A percentile compares a stretch with the other conserved stretches of the same genome.
Evolutionary conservation across 345 rosid species (phyloP).

Genomic region (Rubroshorea leprosula): DNA sequence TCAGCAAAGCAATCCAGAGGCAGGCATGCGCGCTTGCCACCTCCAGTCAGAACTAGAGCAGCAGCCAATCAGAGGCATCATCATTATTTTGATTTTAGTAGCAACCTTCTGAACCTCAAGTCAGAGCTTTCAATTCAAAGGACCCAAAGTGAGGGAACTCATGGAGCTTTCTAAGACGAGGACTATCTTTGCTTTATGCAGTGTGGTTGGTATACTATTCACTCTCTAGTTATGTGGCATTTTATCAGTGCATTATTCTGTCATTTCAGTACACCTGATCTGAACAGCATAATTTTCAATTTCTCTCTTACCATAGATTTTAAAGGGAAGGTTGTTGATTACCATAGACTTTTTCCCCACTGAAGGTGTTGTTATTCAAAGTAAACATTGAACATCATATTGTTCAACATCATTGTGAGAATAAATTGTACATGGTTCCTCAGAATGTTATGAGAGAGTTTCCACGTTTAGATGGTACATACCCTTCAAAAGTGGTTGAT

Average conservation of each 20-base stretch:
- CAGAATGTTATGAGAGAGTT: too few species aligned
- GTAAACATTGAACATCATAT: too few species aligned
- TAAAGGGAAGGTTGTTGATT: too few species aligned
- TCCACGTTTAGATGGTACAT: too few species aligned
- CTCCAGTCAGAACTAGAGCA: slow-evolving; percentile 49
- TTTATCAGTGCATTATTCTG: neutral
- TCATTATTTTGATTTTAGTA: slow-evolving; percentile 35
- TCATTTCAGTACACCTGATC: too few species aligned
- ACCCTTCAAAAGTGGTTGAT: too few species aligned
- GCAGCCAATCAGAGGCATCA: slow-evolving; percentile 29
- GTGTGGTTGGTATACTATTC: neutral
- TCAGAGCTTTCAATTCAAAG: slow-evolving; percentile 53
- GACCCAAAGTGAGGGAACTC: slow-evolving; percentile 73
- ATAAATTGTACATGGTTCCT: too few species aligned
- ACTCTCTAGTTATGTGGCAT: neutral
- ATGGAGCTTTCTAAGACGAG: slow-evolving; percentile 37
- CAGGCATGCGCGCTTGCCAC: slow-evolving; percentile 47
- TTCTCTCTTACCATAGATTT: neutral
- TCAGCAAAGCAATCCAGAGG: slow-evolving; percentile 46
- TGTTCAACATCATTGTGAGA: too few species aligned
- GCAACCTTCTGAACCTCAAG: slow-evolving; percentile 40
- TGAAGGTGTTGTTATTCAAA: too few species aligned
- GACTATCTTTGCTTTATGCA: neutral
- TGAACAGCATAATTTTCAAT: neutral
- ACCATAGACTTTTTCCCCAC: too few species aligned